Percentiles rank a stretch among this genome's conserved stretches.
Conservation (phyloP, 2,329 filamentous ascomycete genomes). For the Shiraia bambusicola region DNA sequence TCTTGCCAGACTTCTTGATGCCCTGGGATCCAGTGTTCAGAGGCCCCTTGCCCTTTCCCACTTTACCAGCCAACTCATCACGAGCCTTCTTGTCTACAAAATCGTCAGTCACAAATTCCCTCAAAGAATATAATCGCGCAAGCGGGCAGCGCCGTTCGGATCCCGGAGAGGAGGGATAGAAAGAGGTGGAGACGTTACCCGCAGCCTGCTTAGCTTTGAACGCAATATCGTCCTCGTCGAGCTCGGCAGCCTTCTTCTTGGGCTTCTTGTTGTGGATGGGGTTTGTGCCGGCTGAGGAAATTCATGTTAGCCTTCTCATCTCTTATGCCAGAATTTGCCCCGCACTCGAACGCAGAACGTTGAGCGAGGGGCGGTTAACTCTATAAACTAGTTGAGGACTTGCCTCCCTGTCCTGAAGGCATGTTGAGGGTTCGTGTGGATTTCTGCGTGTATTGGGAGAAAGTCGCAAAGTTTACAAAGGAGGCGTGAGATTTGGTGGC, state of each 20-base stretch:
- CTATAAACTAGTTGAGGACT: too few species aligned
- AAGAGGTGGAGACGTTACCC: constrained; percentile 60
- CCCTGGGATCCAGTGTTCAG: constrained; percentile 81
- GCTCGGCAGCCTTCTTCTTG: constrained; percentile 74
- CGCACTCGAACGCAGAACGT: constrained; percentile 1
- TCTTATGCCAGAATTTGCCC: constrained; percentile 2
- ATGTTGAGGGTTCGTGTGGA: constrained; percentile 38
- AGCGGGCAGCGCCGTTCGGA: background rate
- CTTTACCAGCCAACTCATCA: constrained; percentile 71
- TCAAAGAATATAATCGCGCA: background rate
- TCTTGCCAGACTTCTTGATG: constrained; percentile 98
- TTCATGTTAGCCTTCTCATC: constrained; percentile 21
- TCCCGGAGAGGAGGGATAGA: background rate
- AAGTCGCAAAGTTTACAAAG: constrained; percentile 12
- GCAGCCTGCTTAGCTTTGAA: constrained; percentile 81
- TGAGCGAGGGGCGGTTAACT: background rate
- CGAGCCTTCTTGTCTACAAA: constrained; percentile 59
- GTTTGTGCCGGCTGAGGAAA: constrained; percentile 51
- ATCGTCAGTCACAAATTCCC: constrained; percentile 5
- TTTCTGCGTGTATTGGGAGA: constrained; percentile 5
- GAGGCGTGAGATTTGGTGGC: constrained; percentile 14
- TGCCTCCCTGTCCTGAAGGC: constrained; percentile 55
- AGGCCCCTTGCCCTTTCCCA: constrained; percentile 77
- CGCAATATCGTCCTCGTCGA: constrained; percentile 84
- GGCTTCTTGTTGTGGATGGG: constrained; percentile 71